These are phyloP conservation scores for Annulohypoxylon bovei DNA, from an alignment of 495 filamentous ascomycete genomes.

Conservation along the genomic window DNA sequence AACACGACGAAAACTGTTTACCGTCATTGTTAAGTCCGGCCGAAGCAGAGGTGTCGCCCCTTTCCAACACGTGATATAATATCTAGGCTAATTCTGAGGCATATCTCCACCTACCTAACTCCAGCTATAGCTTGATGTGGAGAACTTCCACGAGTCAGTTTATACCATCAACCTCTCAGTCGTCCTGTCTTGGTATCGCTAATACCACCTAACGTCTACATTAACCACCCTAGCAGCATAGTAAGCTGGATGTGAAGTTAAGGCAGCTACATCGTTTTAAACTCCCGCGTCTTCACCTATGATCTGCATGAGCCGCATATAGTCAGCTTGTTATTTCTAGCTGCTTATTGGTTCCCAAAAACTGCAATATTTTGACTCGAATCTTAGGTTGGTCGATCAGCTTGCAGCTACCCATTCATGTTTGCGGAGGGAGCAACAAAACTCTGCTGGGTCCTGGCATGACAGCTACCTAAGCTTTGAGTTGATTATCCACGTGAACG, in stretches of 20 bases:
- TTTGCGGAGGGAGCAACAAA: conserved; percentile 19
- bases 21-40: background rate
- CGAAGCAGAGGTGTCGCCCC: conserved; percentile 6
- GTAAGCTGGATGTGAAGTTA: conserved; percentile 3
- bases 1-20: conserved; percentile 21
- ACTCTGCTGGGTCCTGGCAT: conserved; percentile 5
- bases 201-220: conserved; percentile 5
- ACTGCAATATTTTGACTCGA: conserved; percentile 3
- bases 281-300: conserved; percentile 22
- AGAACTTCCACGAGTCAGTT: conserved; percentile 23
- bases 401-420: conserved; percentile 10
- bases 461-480: conserved; percentile 15
- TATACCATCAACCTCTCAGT: conserved; percentile 3
- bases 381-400: conserved; percentile 18
- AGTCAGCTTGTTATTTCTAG: background rate
- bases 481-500: background rate
- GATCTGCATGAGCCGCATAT: conserved; percentile 23
- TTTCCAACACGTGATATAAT: background rate
- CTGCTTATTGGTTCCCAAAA: conserved; percentile 25
- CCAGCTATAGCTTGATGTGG: conserved; percentile 16
- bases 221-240: background rate
- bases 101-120: conserved; percentile 8
- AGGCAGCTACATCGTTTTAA: conserved; percentile 4
- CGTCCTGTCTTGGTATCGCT: background rate
- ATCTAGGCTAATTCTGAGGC: background rate